Conservation (phyloP, 495 filamentous ascomycete genomes). For the Hypoxylon subgilvum region DNA sequence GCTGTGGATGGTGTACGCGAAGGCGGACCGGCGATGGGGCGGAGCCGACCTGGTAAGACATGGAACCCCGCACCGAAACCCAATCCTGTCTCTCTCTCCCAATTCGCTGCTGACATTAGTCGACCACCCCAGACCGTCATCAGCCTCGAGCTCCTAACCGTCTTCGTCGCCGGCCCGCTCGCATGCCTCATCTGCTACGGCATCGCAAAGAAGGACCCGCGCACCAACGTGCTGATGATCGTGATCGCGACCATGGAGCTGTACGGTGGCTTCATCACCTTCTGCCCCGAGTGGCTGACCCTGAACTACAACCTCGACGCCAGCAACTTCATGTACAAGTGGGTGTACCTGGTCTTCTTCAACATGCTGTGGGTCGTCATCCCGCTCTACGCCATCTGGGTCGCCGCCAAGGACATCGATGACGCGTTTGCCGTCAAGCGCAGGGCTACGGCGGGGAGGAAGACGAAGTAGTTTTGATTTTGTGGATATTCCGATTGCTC, state of each 20-base stretch:
- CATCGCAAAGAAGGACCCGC: slow-evolving; percentile 63
- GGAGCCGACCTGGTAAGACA: slow-evolving; percentile 67
- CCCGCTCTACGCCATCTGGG: slow-evolving; percentile 76
- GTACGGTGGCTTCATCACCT: slow-evolving; percentile 96
- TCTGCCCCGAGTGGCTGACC: slow-evolving; percentile 90
- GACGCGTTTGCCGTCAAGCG: slow-evolving; percentile 57
- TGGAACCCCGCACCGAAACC: too few species aligned
- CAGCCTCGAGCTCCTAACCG: slow-evolving; percentile 84
- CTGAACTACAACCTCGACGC: slow-evolving; percentile 77
- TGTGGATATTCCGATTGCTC: neutral
- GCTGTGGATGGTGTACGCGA: slow-evolving; percentile 92
- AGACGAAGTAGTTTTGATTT: slow-evolving; percentile 34
- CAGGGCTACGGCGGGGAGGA: slow-evolving; percentile 37
- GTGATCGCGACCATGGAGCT: slow-evolving; percentile 90
- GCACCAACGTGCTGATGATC: slow-evolving; percentile 70
- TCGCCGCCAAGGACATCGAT: slow-evolving; percentile 65
- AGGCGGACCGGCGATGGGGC: slow-evolving; percentile 84
- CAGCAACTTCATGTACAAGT: slow-evolving; percentile 82
- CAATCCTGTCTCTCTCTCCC: too few species aligned
- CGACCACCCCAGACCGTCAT: slow-evolving; percentile 64
- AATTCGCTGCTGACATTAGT: slow-evolving; percentile 17
- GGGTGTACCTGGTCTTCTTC: slow-evolving; percentile 91
- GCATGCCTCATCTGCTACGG: slow-evolving; percentile 73
- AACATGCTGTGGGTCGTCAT: slow-evolving; percentile 88
- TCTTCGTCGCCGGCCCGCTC: slow-evolving; percentile 75